Evolutionary conservation across 2,329 filamentous ascomycete genomes (phyloP), one percentile per base, ranked within the genome.

Genomic region (Penicillium decumbens): DNA sequence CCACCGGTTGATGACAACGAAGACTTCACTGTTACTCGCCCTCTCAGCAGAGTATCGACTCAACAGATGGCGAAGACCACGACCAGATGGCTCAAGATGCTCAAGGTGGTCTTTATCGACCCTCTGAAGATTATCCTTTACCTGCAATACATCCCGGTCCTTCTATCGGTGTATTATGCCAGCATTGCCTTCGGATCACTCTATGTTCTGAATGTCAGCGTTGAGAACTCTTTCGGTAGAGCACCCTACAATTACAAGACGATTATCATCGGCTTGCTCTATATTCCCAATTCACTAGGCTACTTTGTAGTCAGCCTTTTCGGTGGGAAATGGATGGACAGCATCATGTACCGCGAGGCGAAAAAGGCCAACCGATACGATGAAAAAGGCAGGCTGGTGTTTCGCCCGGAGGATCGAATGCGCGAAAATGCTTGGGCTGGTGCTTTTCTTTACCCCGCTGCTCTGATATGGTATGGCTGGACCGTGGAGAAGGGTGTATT

Each of bases 361-460:
- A 74, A 72, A n/a, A 83, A 78, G 55, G 87, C 85, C 0, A 81
- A 81, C 10, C 76, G 87, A 23, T 86, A 84, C 60, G 86, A 89
- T 57, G 78, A 77, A 30, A 69, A 80, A 32, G 88, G 87, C 12
- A 79, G 78, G 50, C 73, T 89, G 18, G 72, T 88, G 8, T 86
- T 82, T 62, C 75, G 82, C 2, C 89, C 89, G 0, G 89, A 93
- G 69, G 89, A 95, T 66, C 80, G 89, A 10, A 88, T 93, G 81
- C 77, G 84, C 38, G 86, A 92, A 64, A 93, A 95, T 64, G 85
- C 86, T 2, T 92, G 85, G 85, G 68, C 91, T 0, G 85, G 85
- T 3, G 84, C 84, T 0, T 74, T 82, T 3, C 58, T 91, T 40
- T 91, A 87, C 59, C 89, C 89, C 0, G 75, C 76, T 0, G 84